Conservation (phyloP, 1,284 basidiomycete species). For the Moniliophthora roreri region DNA sequence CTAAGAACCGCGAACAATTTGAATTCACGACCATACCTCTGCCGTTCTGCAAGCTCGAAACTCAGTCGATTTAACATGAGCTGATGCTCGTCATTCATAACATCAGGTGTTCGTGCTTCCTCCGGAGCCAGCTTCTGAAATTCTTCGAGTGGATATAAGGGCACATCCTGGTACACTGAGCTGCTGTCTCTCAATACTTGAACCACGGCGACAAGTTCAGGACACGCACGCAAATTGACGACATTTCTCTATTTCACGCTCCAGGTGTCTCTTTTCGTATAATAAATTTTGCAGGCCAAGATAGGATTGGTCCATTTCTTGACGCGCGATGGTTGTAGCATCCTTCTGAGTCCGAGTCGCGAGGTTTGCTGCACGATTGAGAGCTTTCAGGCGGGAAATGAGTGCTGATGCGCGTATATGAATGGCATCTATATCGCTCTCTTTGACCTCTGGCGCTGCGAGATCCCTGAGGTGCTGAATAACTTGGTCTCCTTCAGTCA, state of each 20-base stretch:
- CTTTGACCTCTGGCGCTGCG: constrained; percentile 42
- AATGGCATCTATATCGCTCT: constrained; percentile 50
- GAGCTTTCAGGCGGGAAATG: constrained; percentile 70
- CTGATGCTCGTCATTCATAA: constrained; percentile 68
- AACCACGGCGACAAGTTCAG: constrained; percentile 6
- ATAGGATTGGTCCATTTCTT: constrained; percentile 82
- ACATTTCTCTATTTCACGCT: constrained; percentile 85
- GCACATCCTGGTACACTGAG: constrained; percentile 82
- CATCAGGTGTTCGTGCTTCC: constrained; percentile 59
- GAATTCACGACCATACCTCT: constrained; percentile 50
- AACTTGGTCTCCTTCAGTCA: constrained; percentile 43
- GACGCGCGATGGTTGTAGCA: constrained; percentile 68
- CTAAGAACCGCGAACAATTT: constrained; percentile 16
- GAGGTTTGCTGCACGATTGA: constrained; percentile 71
- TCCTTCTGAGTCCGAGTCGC: constrained; percentile 70
- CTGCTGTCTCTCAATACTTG: constrained; percentile 30
- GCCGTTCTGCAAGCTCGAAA: constrained; percentile 80
- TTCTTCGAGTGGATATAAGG: constrained; percentile 65
- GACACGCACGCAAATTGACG: constrained; percentile 76
- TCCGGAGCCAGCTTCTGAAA: constrained; percentile 65
- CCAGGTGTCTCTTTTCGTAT: constrained; percentile 81
- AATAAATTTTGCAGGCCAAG: constrained; percentile 79
- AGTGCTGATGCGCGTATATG: constrained; percentile 70
- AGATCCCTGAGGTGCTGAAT: constrained; percentile 63
- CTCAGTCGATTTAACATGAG: constrained; percentile 79